Evolutionary conservation across 148 eudicot genomes (phyloP), one percentile per base, ranked within the genome.

Genomic region (Dysphania ambrosioides): DNA sequence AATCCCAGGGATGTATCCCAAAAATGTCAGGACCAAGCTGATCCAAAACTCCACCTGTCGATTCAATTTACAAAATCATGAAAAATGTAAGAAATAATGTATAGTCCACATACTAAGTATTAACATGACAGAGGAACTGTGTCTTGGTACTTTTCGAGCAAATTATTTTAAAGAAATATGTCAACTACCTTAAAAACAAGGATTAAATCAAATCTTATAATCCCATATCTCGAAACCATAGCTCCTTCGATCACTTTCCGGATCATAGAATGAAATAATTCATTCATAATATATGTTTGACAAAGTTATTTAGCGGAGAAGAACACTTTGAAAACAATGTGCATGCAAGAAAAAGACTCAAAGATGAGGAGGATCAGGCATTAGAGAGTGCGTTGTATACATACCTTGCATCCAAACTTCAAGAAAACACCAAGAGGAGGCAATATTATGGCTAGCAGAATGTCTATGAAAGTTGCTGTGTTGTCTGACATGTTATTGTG

Each of bases 361-460:
- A n/a, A 47, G 51, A 44, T 2, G 5, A 47, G 3, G 21, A 62
- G 10, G 35, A 21, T n/a, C 30, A 24, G 5, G 8, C 24, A 72
- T n/a, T n/a, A n/a, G n/a, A n/a, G n/a, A n/a, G n/a, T n/a, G n/a
- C n/a, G n/a, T n/a, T n/a, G n/a, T n/a, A n/a, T 3, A 21, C 34
- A 21, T 73, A 84, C 86, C 72, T 75, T 49, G 66, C 86, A 84
- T 8, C 84, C 86, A 72, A 1, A 81, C 66, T 76, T 84, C 23
- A 84, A 57, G 76, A 84, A 84, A 68, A 84, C 86, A 53, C 86
- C 86, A 57, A 84, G 84, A 58, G 86, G 86, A 68, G 86, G 86
- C 72, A 84, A 68, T 53, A 84, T 0, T 26, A 84, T 84, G 41
- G 86, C 86, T 66, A 84, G 35, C 15, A 84, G 26, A 36, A 84